A percentile compares a stretch with the other conserved stretches of the same genome.
Conservation (phyloP, 805 yeast genomes). For the Yamadazyma insecticola region DNA sequence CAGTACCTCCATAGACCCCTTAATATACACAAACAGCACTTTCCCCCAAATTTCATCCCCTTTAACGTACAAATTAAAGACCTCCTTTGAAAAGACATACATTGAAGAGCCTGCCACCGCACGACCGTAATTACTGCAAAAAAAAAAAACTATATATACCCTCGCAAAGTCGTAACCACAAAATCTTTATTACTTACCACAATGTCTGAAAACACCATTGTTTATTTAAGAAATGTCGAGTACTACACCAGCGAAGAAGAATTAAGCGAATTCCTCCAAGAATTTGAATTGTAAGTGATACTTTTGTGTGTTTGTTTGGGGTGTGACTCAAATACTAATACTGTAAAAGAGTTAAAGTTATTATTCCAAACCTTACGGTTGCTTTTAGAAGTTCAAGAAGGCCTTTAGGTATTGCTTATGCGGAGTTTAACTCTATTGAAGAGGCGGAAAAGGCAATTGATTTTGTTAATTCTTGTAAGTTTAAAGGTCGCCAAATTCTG, state of each 20-base stretch:
- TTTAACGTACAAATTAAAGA: no score
- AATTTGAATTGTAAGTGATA: constrained; percentile 42
- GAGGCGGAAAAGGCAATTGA: constrained; percentile 25
- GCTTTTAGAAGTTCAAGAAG: constrained; percentile 40
- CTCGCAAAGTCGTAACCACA: no score
- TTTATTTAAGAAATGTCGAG: constrained; percentile 53
- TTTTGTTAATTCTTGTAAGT: constrained; percentile 18
- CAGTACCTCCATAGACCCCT: no score
- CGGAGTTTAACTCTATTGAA: constrained; percentile 26
- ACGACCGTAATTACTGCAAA: no score
- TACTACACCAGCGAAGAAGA: constrained; percentile 51
- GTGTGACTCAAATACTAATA: constrained; percentile 1
- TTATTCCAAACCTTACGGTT: constrained; percentile 53
- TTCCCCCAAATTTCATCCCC: no score
- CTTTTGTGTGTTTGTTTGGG: neutral
- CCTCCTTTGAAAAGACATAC: no score
- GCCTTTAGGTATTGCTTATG: constrained; percentile 53
- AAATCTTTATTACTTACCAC: no score
- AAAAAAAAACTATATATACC: no score
- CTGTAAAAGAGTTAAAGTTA: constrained; percentile 24
- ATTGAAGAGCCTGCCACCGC: no score
- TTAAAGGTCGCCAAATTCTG: constrained; percentile 35
- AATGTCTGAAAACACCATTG: constrained; percentile 11
- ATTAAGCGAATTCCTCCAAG: constrained; percentile 39
- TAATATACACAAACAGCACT: no score